These are phyloP conservation scores for Aphanocladium album DNA, from an alignment of 2,329 filamentous ascomycete species.

Conservation along the genomic window DNA sequence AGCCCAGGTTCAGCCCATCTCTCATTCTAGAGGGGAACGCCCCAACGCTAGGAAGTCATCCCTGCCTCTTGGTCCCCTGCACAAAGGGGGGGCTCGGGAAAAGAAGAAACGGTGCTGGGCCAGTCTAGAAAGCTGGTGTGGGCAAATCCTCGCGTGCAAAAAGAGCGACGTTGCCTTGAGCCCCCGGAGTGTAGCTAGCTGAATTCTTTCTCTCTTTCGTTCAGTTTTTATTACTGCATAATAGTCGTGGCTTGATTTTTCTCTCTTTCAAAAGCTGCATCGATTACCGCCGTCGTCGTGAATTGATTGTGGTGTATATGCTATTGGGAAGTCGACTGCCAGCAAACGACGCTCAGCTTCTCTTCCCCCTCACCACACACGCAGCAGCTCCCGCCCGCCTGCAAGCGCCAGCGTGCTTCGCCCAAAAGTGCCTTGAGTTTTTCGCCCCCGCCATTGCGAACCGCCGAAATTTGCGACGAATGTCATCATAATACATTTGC, in stretches of 20 bases:
- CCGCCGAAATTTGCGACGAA: slow-evolving; percentile 2
- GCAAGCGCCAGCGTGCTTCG: background rate
- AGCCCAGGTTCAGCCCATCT: slow-evolving; percentile 7
- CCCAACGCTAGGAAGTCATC: background rate
- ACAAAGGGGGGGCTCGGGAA: background rate
- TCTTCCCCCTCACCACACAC: background rate
- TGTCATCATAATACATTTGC: background rate
- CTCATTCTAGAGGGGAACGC: background rate
- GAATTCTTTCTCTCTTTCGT: background rate
- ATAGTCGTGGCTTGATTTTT: background rate
- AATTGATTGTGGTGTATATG: background rate
- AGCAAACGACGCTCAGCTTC: background rate
- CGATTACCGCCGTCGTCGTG: background rate
- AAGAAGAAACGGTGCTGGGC: slow-evolving; percentile 2
- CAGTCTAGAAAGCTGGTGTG: slow-evolving; percentile 3
- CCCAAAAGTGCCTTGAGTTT: background rate
- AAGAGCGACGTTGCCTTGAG: slow-evolving; percentile 6
- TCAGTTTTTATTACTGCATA: background rate
- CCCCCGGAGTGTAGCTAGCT: slow-evolving; percentile 1
- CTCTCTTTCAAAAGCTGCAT: background rate
- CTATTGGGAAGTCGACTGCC: background rate
- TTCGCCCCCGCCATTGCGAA: background rate
- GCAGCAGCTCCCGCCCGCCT: background rate
- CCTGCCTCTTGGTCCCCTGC: background rate
- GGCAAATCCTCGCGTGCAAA: slow-evolving; percentile 6